Conservation (phyloP, 2,329 filamentous ascomycete genomes). For the Calcarisporium arbuscula region DNA sequence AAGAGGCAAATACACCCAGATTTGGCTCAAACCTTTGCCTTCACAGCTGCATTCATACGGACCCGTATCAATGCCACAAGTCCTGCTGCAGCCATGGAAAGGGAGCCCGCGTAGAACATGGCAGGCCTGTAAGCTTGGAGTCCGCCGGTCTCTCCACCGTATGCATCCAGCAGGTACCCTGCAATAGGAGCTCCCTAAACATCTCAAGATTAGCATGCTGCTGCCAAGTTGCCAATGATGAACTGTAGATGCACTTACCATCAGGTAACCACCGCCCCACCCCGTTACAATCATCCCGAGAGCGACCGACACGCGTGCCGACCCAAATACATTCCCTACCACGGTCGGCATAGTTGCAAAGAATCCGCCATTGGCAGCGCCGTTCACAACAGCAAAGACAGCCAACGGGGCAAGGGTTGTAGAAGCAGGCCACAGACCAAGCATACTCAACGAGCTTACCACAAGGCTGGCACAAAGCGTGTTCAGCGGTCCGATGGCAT, state of each 20-base stretch:
- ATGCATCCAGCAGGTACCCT: constrained; percentile 48
- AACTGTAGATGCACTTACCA: too few species aligned
- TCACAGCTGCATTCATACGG: constrained; percentile 28
- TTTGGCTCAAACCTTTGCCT: constrained; percentile 23
- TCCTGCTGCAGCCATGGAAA: constrained; percentile 37
- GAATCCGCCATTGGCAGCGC: constrained; percentile 52
- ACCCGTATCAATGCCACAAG: constrained; percentile 36
- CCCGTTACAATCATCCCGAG: constrained; percentile 55
- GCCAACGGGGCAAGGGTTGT: constrained; percentile 43
- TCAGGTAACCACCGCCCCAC: constrained; percentile 53
- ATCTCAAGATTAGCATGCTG: too few species aligned
- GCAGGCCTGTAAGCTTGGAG: constrained; percentile 48
- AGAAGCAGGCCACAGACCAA: constrained; percentile 52
- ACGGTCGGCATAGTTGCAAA: constrained; percentile 56
- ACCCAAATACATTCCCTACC: constrained; percentile 50
- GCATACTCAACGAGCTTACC: constrained; percentile 47
- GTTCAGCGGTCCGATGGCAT: constrained; percentile 47
- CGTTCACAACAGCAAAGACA: constrained; percentile 51
- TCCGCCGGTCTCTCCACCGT: constrained; percentile 39
- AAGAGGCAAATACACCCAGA: too few species aligned
- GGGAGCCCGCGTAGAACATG: constrained; percentile 52
- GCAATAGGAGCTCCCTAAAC: constrained; percentile 52
- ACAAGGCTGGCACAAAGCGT: constrained; percentile 41
- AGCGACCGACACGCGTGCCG: constrained; percentile 42
- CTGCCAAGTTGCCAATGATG: too few species aligned